These are phyloP conservation scores for Arthrocladium fulminans DNA, from an alignment of 2,329 filamentous ascomycete species.

Conservation along the genomic window DNA sequence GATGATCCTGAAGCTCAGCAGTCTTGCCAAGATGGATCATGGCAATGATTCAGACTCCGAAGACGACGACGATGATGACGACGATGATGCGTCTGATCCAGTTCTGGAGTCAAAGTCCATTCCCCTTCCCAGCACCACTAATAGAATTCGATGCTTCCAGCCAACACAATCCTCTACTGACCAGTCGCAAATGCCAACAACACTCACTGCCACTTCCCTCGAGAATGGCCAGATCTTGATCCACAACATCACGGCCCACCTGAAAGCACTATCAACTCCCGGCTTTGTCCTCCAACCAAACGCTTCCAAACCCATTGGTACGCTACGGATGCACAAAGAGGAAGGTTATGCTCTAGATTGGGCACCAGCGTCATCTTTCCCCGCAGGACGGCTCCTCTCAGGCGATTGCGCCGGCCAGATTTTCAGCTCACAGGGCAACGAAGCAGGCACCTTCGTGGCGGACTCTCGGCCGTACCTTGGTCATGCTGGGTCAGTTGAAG, in stretches of 20 bases:
- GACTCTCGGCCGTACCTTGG: conserved; percentile 76
- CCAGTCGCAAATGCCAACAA: conserved; percentile 63
- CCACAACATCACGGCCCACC: conserved; percentile 86
- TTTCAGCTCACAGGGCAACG: conserved; percentile 75
- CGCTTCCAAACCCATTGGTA: conserved; percentile 81
- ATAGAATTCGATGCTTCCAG: conserved; percentile 84
- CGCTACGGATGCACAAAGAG: conserved; percentile 78
- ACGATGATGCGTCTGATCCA: conserved; percentile 62
- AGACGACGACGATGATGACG: conserved; percentile 64
- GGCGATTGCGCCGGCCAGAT: conserved; percentile 88
- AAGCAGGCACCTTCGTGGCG: conserved; percentile 81
- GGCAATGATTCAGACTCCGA: conserved; percentile 61
- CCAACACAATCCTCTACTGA: conserved; percentile 55
- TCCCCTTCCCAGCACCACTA: conserved; percentile 76
- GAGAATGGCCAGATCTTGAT: conserved; percentile 78
- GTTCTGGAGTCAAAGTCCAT: conserved; percentile 90
- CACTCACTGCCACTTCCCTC: conserved; percentile 83
- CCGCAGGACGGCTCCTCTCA: conserved; percentile 76
- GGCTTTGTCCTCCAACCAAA: conserved; percentile 69
- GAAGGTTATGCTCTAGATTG: conserved; percentile 98
- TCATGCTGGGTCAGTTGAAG: conserved; percentile 79
- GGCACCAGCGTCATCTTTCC: conserved; percentile 60
- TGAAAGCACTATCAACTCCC: conserved; percentile 81
- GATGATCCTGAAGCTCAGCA: conserved; percentile 93
- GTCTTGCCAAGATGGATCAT: conserved; percentile 76